Base-by-base conservation (phyloP, 768 basidiomycete genomes). In the Termitomyces sp. region DNA sequence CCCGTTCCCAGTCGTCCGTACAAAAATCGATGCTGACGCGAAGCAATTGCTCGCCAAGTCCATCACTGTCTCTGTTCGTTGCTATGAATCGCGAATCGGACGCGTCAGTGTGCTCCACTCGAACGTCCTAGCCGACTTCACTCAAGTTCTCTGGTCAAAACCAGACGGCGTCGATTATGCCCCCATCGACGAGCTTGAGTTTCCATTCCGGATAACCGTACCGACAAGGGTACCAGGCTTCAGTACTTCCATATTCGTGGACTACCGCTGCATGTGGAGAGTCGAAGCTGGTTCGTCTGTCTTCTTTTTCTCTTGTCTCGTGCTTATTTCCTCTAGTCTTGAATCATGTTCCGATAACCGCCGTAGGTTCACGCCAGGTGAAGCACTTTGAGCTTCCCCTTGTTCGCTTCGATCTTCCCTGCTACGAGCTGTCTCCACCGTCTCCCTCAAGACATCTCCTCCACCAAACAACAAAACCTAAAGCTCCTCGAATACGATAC, bases 221-320 rank as follows among this genome's bases (percentile, higher is more conserved):
- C 91, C 91, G 25, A 66, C 79, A 53, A 75, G 78, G 57, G 77
- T 81, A 48, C 69, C 77, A 15, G 88, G 88, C 38, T 85, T 83
- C 62, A 87, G 85, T 67, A 84, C 86, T 45, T 80, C 85, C 13
- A 76, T 83, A 56, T 90, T 85, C 63, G 87, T 87, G 60, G 87
- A 86, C 62, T 94, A 91, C 68, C 79, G 86, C 41, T 84, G 88
- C 64, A 81, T 81, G 65, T 94, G 91, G 91, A 78, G 89, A 50
- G 76, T 94, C 53, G 91, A 94, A 73, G 91, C 91, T 58, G 79
- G 90, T 85, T 59, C 59, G 84, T 76, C 13, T 43, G 57, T 41
- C 32, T 52, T 55, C 60, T 51, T 56, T 35, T n/a, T 56, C 38
- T 23, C 48, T 22, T 61, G 12, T 52, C 43, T 42, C 52, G 29